Evolutionary conservation across 148 eudicot species (phyloP).

Genomic region (Nepenthes mirabilis): DNA sequence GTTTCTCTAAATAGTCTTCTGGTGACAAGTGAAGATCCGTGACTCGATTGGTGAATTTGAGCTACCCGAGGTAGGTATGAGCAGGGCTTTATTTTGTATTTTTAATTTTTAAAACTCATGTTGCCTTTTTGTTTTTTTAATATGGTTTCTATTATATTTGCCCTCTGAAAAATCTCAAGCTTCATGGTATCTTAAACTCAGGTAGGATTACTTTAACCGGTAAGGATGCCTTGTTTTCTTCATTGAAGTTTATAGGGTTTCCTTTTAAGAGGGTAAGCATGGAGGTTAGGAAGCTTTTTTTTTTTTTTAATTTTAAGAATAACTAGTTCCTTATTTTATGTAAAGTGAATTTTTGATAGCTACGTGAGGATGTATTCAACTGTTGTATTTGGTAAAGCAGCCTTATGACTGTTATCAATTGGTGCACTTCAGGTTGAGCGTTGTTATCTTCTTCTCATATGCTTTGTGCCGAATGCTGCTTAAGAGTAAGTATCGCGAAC

Average conservation of each 20-base stretch:
- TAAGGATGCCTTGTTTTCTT: not conserved
- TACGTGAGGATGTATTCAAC: slow-evolving; percentile 24
- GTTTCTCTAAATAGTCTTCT: slow-evolving; percentile 10
- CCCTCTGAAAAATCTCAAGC: no score
- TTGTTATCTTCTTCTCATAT: no score
- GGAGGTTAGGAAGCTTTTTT: slow-evolving; percentile 17
- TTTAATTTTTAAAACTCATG: not conserved
- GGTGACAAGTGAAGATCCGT: slow-evolving; percentile 17
- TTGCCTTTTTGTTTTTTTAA: not conserved
- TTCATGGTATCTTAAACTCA: no score
- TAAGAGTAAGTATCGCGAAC: no score
- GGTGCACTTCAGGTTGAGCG: no score
- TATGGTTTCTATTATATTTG: no score
- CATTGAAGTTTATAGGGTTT: slow-evolving; percentile 14
- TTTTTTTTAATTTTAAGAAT: not conserved
- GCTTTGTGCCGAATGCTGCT: no score
- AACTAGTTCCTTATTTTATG: slow-evolving; percentile 9
- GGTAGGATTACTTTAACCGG: no score
- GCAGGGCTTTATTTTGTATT: slow-evolving; percentile 10
- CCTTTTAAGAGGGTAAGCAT: slow-evolving; percentile 10
- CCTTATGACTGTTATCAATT: no score
- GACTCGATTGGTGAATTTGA: slow-evolving; percentile 10
- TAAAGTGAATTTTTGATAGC: slow-evolving; percentile 34
- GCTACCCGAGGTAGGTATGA: slow-evolving; percentile 6
- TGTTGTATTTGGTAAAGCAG: slow-evolving; percentile 29